Evolutionary conservation across 305 asterid species (phyloP).

Genomic region (Fraxinus dipetala): DNA sequence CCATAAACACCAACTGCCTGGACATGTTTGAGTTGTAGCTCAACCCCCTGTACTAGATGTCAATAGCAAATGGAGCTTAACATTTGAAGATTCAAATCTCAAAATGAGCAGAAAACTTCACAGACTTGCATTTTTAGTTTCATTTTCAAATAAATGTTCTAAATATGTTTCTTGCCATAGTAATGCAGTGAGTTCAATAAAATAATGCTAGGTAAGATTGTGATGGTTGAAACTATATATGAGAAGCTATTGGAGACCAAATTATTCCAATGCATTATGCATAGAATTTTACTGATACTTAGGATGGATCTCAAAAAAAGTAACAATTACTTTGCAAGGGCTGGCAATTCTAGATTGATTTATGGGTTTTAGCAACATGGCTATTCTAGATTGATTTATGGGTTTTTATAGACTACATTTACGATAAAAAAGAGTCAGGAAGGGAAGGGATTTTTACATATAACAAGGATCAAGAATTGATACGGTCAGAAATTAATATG

Average conservation of each 20-base stretch:
- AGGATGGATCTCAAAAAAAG: neutral
- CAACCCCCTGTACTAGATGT: slow-evolving; percentile 69
- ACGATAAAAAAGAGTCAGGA: neutral
- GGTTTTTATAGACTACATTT: slow-evolving; percentile 4
- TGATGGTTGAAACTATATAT: slow-evolving; percentile 6
- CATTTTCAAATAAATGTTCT: slow-evolving; percentile 8
- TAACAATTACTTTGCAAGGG: neutral
- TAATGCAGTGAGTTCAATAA: slow-evolving; percentile 8
- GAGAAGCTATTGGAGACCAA: slow-evolving; percentile 23
- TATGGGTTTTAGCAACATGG: neutral
- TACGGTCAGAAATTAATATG: neutral
- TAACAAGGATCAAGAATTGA: slow-evolving; percentile 11
- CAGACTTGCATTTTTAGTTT: slow-evolving; percentile 17
- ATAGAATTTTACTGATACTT: slow-evolving; percentile 8
- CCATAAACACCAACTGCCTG: slow-evolving; percentile 90
- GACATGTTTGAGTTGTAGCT: slow-evolving; percentile 85
- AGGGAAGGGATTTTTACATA: neutral
- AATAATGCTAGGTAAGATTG: slow-evolving; percentile 8
- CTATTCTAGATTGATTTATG: neutral
- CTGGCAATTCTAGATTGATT: slow-evolving; percentile 1
- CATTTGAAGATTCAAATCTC: slow-evolving; percentile 19
- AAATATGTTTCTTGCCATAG: neutral
- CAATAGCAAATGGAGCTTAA: slow-evolving; percentile 22
- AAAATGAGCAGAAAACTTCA: slow-evolving; percentile 8
- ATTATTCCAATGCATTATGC: slow-evolving; percentile 9